Evolutionary conservation across 2,329 filamentous ascomycete species (phyloP), one percentile per base, ranked within the genome.

Genomic region (Colletotrichum sp.): DNA sequence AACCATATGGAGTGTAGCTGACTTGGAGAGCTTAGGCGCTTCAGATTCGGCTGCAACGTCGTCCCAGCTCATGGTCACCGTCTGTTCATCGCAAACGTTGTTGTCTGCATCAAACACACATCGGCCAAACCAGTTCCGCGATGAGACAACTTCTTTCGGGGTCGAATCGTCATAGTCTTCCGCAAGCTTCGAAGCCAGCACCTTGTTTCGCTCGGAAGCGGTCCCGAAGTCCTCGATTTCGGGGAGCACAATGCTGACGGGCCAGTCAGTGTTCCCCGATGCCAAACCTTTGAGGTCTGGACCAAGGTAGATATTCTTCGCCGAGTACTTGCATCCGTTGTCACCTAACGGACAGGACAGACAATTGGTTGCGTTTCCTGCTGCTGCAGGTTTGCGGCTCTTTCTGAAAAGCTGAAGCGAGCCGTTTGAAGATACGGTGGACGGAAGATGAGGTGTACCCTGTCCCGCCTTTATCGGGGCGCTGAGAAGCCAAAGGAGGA

Each of bases 101-200:
- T 99, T 99, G 85, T 98, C 96, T 6, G 93, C 89, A 82, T 98
- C 97, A 85, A 93, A 99, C 2, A 99, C 97, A 82, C 97, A 99
- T n/a, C 96, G 92, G 0, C 97, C 97, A 81, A 96, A 99, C 95
- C 96, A 94, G 78, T 93, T 93, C 12, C 89, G 86, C 7, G 86
- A 85, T 5, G 87, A 87, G 2, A 90, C 82, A n/a, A 88, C 85
- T 2, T 84, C 81, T 69, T 86, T 83, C 6, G 89, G 87, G 1
- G 88, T 91, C 8, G 84, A 82, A 2, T 84, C 81, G 16, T 88
- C 86, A 74, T 93, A 92, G 80, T 92, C 90, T 67, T 91, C 88
- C 24, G 85, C 83, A 15, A 91, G 83, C 63, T 86, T 83, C 67
- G 81, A 80, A 32, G 90, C 74, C 24, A 90, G 72, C 55, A 87